phyloP scores from a whole-genome alignment of 139 green algal species.

The Micractinium conductrix region DNA sequence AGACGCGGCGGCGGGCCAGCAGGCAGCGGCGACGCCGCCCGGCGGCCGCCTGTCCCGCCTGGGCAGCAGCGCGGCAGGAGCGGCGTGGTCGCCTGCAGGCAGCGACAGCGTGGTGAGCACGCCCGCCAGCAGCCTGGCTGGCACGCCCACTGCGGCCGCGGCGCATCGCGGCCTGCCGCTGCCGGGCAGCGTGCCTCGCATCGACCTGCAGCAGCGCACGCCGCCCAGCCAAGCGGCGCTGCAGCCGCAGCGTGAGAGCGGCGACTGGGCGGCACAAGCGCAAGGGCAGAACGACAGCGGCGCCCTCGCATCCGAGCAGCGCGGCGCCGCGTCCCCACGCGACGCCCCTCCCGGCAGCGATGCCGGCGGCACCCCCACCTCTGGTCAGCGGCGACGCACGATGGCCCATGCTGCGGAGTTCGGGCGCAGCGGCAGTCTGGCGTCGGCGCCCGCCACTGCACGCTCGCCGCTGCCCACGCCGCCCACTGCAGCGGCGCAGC shows the following conservation, averaged over 20 bases:
- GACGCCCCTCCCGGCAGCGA: neutral
- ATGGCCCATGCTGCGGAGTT: neutral
- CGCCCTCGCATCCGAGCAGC: conserved; percentile 6
- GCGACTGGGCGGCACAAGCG: conserved; percentile 6
- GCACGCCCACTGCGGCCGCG: neutral
- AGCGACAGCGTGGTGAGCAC: conserved; percentile 17
- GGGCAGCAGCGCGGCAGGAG: neutral
- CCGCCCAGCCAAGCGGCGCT: conserved; percentile 54
- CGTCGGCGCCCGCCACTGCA: neutral
- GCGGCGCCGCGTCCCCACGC: neutral
- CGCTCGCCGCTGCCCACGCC: neutral
- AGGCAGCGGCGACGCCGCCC: neutral
- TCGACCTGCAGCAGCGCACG: conserved; percentile 15
- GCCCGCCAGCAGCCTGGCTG: neutral
- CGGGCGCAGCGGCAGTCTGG: neutral
- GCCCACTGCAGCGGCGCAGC: neutral
- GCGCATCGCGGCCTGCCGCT: neutral
- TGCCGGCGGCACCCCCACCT: neutral
- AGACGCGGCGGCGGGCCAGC: neutral
- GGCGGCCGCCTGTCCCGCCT: neutral
- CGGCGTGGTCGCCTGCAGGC: neutral
- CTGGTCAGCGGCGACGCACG: neutral
- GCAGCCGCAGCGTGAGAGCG: conserved; percentile 17
- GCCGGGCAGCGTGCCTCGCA: conserved; percentile 7
- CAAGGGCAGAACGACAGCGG: neutral